Evolutionary conservation across 129 eudicot species (phyloP).

Genomic region (Erigeron canadensis): DNA sequence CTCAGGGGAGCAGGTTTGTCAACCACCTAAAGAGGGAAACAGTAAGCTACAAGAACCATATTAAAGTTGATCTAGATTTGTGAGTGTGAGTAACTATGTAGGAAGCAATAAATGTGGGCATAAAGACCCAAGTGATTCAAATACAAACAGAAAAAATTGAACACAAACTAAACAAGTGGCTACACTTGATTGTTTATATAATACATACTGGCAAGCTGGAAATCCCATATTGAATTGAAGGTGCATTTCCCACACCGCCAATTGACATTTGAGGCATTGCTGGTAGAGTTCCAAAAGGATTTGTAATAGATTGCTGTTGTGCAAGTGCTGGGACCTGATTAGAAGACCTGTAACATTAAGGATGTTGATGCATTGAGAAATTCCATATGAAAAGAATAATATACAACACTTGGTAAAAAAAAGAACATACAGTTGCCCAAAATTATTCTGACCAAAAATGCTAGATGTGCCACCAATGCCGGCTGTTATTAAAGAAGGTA

Average conservation of each 20-base stretch:
- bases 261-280: conserved; percentile 96
- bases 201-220: conserved; percentile 91
- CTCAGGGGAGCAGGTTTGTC: conserved; percentile 89
- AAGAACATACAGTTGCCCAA: conserved; percentile 68
- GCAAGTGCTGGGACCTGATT: conserved; percentile 51
- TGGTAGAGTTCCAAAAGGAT: conserved; percentile 95
- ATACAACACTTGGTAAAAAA: not conserved
- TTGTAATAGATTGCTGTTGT: conserved; percentile 62
- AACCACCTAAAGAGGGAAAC: conserved; percentile 56
- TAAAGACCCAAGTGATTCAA: not conserved
- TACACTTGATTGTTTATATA: not conserved
- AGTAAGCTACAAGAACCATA: conserved; percentile 2
- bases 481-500: conserved; percentile 18
- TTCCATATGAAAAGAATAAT: not conserved
- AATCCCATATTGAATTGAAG: conserved; percentile 93
- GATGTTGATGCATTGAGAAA: conserved; percentile 10
- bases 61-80: not conserved
- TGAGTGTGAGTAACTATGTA: not conserved
- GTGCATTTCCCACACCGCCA: conserved; percentile 77
- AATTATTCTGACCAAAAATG: conserved; percentile 62
- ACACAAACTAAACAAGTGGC: not conserved
- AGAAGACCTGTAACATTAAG: conserved; percentile 46
- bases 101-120: not conserved
- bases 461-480: conserved; percentile 65
- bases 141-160: not conserved